These are phyloP conservation scores for Hymenoscyphus infarciens DNA, from an alignment of 2,329 filamentous ascomycete species.

Conservation along the genomic window DNA sequence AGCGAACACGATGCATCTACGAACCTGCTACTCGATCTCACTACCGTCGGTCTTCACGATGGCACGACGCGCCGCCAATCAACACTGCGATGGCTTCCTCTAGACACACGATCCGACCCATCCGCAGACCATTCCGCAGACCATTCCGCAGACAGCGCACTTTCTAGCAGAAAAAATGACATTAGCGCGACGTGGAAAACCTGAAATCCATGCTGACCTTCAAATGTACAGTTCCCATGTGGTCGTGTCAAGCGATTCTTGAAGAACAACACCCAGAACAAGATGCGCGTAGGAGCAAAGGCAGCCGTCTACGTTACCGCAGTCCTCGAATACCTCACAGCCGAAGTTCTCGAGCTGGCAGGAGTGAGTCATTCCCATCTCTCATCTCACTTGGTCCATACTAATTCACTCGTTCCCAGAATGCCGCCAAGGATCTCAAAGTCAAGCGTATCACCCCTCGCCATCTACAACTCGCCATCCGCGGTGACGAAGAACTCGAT, in stretches of 20 bases:
- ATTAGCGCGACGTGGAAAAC: neutral
- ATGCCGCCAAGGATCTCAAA: constrained; percentile 98
- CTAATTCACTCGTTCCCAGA: constrained; percentile 46
- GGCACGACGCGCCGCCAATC: neutral
- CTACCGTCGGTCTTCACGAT: constrained; percentile 23
- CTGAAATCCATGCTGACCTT: constrained; percentile 32
- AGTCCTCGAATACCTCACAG: constrained; percentile 95
- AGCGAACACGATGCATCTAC: constrained; percentile 5
- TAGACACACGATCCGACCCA: constrained; percentile 21
- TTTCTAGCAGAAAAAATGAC: neutral
- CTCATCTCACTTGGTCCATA: constrained; percentile 13
- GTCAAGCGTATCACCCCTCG: constrained; percentile 99
- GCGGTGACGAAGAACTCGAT: constrained; percentile 96
- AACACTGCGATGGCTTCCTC: neutral
- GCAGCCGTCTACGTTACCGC: constrained; percentile 97
- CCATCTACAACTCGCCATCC: constrained; percentile 95
- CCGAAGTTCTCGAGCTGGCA: constrained; percentile 95
- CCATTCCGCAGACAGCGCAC: neutral
- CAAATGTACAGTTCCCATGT: constrained; percentile 76
- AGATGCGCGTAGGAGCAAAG: constrained; percentile 99
- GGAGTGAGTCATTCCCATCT: constrained; percentile 57
- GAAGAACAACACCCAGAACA: constrained; percentile 98
- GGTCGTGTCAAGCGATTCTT: constrained; percentile 99
- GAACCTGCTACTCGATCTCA: constrained; percentile 8
- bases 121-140: constrained; percentile 13